Conservation (phyloP, 1,284 basidiomycete genomes). For the Tausonia pullulans region DNA sequence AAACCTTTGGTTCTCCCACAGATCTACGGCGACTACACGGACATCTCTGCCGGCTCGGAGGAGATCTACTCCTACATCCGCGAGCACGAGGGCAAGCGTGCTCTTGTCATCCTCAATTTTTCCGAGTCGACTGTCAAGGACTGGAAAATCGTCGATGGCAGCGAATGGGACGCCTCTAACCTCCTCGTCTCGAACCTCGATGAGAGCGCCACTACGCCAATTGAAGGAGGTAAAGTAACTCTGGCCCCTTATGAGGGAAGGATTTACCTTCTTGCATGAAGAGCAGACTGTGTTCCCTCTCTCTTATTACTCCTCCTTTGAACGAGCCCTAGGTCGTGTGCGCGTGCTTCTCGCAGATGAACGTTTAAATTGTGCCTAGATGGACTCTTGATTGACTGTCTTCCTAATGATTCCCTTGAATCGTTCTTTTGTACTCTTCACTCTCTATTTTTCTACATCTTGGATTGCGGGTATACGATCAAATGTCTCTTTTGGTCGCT, state of each 20-base stretch:
- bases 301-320: too few relatives aligned
- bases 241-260: slow-evolving; percentile 17
- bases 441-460: too few relatives aligned
- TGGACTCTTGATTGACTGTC: too few relatives aligned
- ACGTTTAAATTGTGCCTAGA: too few relatives aligned
- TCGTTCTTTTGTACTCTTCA: too few relatives aligned
- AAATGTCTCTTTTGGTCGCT: too few relatives aligned
- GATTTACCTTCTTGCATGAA: slow-evolving; percentile 3
- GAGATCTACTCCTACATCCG: slow-evolving; percentile 50
- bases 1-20: slow-evolving; percentile 20
- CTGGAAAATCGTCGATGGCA: not conserved
- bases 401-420: too few relatives aligned
- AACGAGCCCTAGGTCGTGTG: too few relatives aligned
- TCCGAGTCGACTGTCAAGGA: slow-evolving; percentile 21
- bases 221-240: not conserved
- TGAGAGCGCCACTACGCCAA: not conserved
- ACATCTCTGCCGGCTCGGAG: slow-evolving; percentile 40
- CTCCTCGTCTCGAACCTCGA: not conserved
- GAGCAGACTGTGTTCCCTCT: too few relatives aligned
- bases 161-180: not conserved
- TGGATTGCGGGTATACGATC: too few relatives aligned
- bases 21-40: slow-evolving; percentile 49
- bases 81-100: slow-evolving; percentile 31
- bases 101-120: slow-evolving; percentile 47
- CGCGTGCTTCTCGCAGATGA: too few relatives aligned